phyloP scores from a whole-genome alignment of 1,139 yeast species.

The Yamadazyma trypodendri region DNA sequence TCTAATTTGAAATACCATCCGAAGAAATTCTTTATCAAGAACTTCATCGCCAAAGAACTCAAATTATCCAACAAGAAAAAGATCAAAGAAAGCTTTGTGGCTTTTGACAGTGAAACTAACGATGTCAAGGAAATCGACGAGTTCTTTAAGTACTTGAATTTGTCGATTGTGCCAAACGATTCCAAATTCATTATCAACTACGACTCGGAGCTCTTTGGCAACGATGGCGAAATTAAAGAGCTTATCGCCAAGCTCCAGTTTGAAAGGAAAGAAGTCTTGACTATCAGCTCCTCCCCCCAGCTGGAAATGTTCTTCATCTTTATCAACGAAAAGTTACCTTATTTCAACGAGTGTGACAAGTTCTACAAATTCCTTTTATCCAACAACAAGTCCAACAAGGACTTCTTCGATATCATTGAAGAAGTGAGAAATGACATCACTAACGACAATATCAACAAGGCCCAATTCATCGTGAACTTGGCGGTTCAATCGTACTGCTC shows the following conservation, averaged over 20 bases:
- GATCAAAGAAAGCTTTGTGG: slow-evolving; percentile 73
- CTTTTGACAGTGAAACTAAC: slow-evolving; percentile 27
- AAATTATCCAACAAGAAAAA: slow-evolving; percentile 70
- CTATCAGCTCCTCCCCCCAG: slow-evolving; percentile 34
- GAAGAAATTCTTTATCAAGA: slow-evolving; percentile 67
- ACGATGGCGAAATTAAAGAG: slow-evolving; percentile 25
- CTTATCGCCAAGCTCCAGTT: slow-evolving; percentile 26
- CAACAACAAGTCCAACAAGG: slow-evolving; percentile 41
- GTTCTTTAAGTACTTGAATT: slow-evolving; percentile 62
- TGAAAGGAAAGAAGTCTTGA: slow-evolving; percentile 32
- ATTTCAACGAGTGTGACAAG: slow-evolving; percentile 35
- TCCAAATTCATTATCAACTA: slow-evolving; percentile 31
- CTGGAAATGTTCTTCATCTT: slow-evolving; percentile 42
- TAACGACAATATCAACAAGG: slow-evolving; percentile 29
- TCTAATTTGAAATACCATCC: slow-evolving; percentile 58
- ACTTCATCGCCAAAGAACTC: slow-evolving; percentile 79
- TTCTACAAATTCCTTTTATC: slow-evolving; percentile 45
- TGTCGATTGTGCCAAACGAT: slow-evolving; percentile 32
- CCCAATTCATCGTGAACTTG: slow-evolving; percentile 54
- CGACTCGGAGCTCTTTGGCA: slow-evolving; percentile 40
- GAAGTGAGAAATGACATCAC: slow-evolving; percentile 32
- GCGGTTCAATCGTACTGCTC: slow-evolving; percentile 73
- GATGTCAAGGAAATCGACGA: slow-evolving; percentile 45
- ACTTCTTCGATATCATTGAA: slow-evolving; percentile 23
- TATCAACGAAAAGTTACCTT: slow-evolving; percentile 37